Percentiles rank a stretch among this genome's conserved stretches.
phyloP scores from a whole-genome alignment of 306 rosid species.

The Luffa acutangula region DNA sequence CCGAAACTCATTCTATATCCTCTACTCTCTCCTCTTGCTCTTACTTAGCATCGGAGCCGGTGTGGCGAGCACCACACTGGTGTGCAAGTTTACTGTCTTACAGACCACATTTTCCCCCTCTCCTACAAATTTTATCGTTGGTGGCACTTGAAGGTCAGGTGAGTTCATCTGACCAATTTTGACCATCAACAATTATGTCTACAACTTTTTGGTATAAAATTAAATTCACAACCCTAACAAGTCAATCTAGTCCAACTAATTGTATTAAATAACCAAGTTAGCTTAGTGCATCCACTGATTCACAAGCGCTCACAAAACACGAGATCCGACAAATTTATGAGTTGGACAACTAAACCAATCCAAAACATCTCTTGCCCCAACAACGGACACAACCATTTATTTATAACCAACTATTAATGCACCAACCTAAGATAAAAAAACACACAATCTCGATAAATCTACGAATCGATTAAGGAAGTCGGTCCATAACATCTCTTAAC shows the following conservation, averaged over 20 bases:
- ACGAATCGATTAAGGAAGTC: neutral
- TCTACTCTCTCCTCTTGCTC: too few species aligned
- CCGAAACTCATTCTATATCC: too few species aligned
- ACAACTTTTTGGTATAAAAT: too few species aligned
- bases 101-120: too few species aligned
- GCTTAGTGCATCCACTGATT: neutral
- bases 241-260: neutral
- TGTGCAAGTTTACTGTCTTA: too few species aligned
- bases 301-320: neutral
- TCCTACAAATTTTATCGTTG: too few species aligned
- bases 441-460: neutral
- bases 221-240: neutral
- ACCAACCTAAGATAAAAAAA: neutral
- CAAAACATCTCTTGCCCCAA: neutral
- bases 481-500: neutral
- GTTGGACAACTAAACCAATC: neutral
- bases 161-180: too few species aligned
- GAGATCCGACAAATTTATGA: neutral
- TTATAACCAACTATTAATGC: neutral
- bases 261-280: neutral
- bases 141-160: too few species aligned
- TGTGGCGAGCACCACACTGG: too few species aligned
- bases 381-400: neutral
- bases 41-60: too few species aligned
- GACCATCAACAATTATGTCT: too few species aligned